Conservation (phyloP, 1,139 yeast species). For the Yarrowia galli region DNA sequence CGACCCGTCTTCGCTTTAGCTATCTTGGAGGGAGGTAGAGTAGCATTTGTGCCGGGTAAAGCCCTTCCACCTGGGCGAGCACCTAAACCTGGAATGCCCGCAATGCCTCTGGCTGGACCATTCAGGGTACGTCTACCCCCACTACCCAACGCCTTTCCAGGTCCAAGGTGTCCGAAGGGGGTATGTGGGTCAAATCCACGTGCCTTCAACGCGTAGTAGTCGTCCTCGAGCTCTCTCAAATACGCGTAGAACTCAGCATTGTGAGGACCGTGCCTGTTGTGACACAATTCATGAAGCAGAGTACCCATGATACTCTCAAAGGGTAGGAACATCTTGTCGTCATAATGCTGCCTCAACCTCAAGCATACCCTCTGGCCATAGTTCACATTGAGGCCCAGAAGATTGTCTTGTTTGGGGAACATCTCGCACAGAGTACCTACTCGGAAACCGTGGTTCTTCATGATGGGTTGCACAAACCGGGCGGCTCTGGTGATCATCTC, state of each 20-base stretch:
- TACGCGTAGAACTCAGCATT: slow-evolving; percentile 71
- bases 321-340: slow-evolving; percentile 66
- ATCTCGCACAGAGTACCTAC: slow-evolving; percentile 81
- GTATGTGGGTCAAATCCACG: slow-evolving; percentile 49
- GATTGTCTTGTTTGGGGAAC: slow-evolving; percentile 71
- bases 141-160: slow-evolving; percentile 3
- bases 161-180: slow-evolving; percentile 15
- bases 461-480: slow-evolving; percentile 62
- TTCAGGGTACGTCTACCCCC: slow-evolving; percentile 7
- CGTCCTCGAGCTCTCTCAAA: slow-evolving; percentile 65
- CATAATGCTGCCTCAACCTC: slow-evolving; percentile 67
- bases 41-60: not conserved
- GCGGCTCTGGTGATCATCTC: slow-evolving; percentile 48
- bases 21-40: not conserved
- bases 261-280: slow-evolving; percentile 82
- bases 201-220: slow-evolving; percentile 64
- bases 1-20: slow-evolving; percentile 7
- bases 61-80: not conserved
- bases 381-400: slow-evolving; percentile 88
- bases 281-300: slow-evolving; percentile 87
- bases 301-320: slow-evolving; percentile 78
- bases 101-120: slow-evolving; percentile 47
- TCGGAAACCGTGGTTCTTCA: slow-evolving; percentile 69
- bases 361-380: slow-evolving; percentile 77
- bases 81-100: slow-evolving; percentile 56